phyloP scores from a whole-genome alignment of 2,329 filamentous ascomycete species.

The Fusarium lyarnte region DNA sequence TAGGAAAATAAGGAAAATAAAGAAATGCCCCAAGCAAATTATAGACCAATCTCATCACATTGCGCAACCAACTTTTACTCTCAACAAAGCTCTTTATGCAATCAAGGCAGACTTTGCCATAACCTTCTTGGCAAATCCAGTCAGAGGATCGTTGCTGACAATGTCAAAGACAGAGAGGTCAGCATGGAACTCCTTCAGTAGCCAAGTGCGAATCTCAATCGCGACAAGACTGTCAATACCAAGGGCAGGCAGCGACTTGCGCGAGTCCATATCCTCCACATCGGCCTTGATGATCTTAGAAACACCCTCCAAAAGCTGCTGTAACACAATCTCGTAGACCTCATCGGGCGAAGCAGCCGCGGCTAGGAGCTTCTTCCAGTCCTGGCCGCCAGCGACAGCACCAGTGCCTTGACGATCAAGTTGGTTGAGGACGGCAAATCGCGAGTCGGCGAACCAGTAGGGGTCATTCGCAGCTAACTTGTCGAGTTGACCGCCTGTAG shows the following conservation, averaged over 20 bases:
- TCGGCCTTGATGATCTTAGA: not conserved
- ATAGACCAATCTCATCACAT: accelerated
- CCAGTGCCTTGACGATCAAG: not conserved
- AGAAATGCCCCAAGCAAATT: accelerated
- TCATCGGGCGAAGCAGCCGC: not conserved
- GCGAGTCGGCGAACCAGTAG: not conserved
- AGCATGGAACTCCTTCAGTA: not conserved
- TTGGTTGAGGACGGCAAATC: not conserved
- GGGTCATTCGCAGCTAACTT: not conserved
- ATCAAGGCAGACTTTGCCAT: not conserved
- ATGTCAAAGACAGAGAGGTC: not conserved
- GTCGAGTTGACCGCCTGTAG: not conserved
- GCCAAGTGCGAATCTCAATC: not conserved
- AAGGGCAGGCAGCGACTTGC: not conserved
- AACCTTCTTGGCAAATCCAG: not conserved
- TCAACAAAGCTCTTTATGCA: accelerated
- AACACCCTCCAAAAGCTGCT: not conserved
- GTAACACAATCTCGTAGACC: not conserved
- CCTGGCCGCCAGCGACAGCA: not conserved
- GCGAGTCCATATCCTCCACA: not conserved
- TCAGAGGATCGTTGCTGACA: not conserved
- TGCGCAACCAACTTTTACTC: accelerated
- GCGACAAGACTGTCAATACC: not conserved
- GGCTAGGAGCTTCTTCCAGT: not conserved
- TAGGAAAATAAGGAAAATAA: not conserved